A percentile compares a stretch with the other conserved stretches of the same genome.
These are phyloP conservation scores for Aspergillus piperis DNA, from an alignment of 2,329 filamentous ascomycete species.

Conservation along the genomic window DNA sequence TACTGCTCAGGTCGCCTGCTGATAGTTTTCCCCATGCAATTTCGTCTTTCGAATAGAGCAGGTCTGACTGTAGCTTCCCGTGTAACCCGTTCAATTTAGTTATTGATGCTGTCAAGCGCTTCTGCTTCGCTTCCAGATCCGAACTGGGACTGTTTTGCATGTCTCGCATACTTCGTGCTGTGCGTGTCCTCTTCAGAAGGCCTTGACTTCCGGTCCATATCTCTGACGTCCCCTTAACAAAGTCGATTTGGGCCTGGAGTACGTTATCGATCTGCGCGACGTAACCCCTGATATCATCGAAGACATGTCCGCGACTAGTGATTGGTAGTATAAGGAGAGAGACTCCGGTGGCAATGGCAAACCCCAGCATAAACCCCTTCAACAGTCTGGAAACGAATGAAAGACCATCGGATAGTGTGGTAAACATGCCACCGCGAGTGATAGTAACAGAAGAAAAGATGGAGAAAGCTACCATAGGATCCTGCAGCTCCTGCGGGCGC, in stretches of 20 bases:
- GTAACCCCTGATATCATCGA: conserved; percentile 57
- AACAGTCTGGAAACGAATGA: conserved; percentile 53
- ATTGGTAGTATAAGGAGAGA: conserved; percentile 67
- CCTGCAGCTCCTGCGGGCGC: conserved; percentile 60
- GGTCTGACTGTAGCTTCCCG: conserved; percentile 65
- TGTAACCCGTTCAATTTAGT: conserved; percentile 57
- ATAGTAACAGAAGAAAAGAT: conserved; percentile 67
- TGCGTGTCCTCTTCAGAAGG: conserved; percentile 23
- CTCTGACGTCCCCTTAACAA: conserved; percentile 49
- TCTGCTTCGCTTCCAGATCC: conserved; percentile 22
- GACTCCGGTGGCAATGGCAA: conserved; percentile 63
- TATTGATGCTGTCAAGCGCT: conserved; percentile 36
- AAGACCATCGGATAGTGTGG: conserved; percentile 27
- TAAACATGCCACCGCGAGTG: conserved; percentile 55
- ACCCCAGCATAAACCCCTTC: conserved; percentile 64
- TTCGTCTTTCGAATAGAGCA: conserved; percentile 72
- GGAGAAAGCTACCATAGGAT: conserved; percentile 67
- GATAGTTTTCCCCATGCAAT: conserved; percentile 69
- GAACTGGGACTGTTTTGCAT: conserved; percentile 10
- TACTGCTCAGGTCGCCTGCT: conserved; percentile 63
- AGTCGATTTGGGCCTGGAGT: conserved; percentile 62
- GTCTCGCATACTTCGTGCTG: conserved; percentile 17
- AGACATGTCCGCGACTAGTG: conserved; percentile 64
- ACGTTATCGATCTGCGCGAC: conserved; percentile 57
- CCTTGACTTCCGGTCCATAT: conserved; percentile 14